These are phyloP conservation scores for Puccinia novopanici DNA, from an alignment of 1,284 basidiomycete species.

Conservation along the genomic window DNA sequence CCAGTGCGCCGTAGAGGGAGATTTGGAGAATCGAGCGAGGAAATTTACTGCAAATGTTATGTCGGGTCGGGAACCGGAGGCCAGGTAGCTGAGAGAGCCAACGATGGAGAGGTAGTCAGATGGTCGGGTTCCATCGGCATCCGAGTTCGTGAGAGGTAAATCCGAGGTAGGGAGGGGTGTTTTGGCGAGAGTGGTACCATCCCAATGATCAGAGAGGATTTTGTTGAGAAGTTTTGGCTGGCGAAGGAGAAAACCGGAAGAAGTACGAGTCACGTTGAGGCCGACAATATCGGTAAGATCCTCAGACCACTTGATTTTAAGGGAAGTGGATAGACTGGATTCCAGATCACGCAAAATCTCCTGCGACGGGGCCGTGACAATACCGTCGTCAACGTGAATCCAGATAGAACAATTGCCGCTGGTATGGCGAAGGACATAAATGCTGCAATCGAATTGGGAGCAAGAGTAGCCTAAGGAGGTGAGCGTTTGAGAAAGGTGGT, in stretches of 20 bases:
- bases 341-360: not conserved
- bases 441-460: too few species aligned
- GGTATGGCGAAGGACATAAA: not conserved
- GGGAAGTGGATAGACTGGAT: not conserved
- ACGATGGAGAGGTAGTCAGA: not conserved
- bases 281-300: not conserved
- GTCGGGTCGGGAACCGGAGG: not conserved
- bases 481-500: too few species aligned
- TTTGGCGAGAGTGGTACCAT: not conserved
- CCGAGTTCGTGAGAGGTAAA: not conserved
- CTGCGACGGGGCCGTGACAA: not conserved
- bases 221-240: not conserved
- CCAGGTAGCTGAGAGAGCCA: not conserved
- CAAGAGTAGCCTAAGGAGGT: too few species aligned
- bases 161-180: not conserved
- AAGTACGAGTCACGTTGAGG: not conserved
- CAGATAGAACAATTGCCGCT: not conserved
- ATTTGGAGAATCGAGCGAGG: not conserved
- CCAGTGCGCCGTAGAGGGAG: not conserved
- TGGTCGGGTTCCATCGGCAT: not conserved
- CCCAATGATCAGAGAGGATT: not conserved
- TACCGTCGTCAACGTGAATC: slow-evolving; percentile 13
- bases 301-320: not conserved
- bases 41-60: too few species aligned
- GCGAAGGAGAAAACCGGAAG: not conserved